phyloP scores from a whole-genome alignment of 1,284 basidiomycete genomes.

The Malassezia sp. region DNA sequence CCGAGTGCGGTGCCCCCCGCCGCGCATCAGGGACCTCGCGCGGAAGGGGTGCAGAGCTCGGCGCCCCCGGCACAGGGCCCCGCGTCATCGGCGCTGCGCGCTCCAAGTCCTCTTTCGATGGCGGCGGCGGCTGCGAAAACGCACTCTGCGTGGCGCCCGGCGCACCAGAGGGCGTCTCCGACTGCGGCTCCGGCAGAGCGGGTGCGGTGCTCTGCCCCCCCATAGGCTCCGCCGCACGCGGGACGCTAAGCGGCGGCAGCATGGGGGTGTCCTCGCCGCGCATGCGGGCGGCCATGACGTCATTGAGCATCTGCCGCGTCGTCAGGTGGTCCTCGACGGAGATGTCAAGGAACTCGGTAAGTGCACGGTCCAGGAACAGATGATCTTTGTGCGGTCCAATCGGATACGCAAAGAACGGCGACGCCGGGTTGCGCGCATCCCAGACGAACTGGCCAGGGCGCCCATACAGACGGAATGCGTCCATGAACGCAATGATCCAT shows the following conservation, averaged over 20 bases:
- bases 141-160: no score
- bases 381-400: slow-evolving; percentile 50
- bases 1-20: no score
- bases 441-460: slow-evolving; percentile 32
- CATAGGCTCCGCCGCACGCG: no score
- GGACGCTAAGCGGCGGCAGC: slow-evolving; percentile 39
- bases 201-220: no score
- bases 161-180: no score
- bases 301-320: slow-evolving; percentile 31
- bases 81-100: no score
- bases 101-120: no score
- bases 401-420: slow-evolving; percentile 45
- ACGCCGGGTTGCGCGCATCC: slow-evolving; percentile 49
- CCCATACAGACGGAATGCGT: slow-evolving; percentile 45
- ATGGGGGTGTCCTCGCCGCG: slow-evolving; percentile 40
- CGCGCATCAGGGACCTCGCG: no score
- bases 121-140: no score
- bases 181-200: no score
- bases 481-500: slow-evolving; percentile 61
- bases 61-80: no score
- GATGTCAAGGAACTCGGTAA: slow-evolving; percentile 66
- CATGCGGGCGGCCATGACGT: slow-evolving; percentile 45
- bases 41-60: no score
- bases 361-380: slow-evolving; percentile 77
- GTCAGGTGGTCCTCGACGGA: slow-evolving; percentile 54